These are phyloP conservation scores for Pythium chondricola DNA, from an alignment of 352 stramenopile species.

Conservation along the genomic window DNA sequence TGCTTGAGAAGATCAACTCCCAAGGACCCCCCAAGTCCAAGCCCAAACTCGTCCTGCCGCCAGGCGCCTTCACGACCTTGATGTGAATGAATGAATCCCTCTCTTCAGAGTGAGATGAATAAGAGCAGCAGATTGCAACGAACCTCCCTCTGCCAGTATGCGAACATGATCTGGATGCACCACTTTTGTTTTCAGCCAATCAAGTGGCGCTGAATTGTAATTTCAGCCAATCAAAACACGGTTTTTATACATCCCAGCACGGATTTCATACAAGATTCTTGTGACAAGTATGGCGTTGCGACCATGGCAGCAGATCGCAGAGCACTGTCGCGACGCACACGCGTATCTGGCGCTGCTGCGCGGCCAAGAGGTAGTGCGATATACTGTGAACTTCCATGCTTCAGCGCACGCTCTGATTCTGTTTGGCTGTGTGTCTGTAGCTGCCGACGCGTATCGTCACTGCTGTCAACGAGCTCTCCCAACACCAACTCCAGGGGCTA, in stretches of 20 bases:
- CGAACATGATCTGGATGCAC: not conserved
- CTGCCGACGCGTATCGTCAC: constrained; percentile 12
- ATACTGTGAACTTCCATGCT: not conserved
- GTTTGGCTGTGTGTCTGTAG: not conserved
- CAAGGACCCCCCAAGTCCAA: constrained; percentile 37
- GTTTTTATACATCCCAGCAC: not conserved
- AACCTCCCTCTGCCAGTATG: too few species aligned
- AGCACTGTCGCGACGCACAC: constrained; percentile 5
- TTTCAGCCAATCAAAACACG: constrained; percentile 1
- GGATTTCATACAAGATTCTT: not conserved
- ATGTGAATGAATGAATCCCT: not conserved
- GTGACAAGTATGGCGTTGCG: too few species aligned
- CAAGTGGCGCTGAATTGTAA: not conserved
- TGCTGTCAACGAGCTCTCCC: not conserved
- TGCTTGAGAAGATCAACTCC: constrained; percentile 67
- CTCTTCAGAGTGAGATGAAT: too few species aligned
- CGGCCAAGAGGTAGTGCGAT: constrained; percentile 4
- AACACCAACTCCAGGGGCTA: not conserved
- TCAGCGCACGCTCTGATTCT: not conserved
- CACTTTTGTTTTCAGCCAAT: constrained; percentile 1
- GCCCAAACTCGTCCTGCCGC: constrained; percentile 70
- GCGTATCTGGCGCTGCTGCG: constrained; percentile 13
- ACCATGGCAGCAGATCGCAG: constrained; percentile 4
- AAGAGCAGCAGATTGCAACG: too few species aligned
- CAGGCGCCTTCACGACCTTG: constrained; percentile 33